Evolutionary conservation across 129 eudicot genomes (phyloP), one percentile per base, ranked within the genome.

Genomic region (Pseudognaphalium luteoalbum): DNA sequence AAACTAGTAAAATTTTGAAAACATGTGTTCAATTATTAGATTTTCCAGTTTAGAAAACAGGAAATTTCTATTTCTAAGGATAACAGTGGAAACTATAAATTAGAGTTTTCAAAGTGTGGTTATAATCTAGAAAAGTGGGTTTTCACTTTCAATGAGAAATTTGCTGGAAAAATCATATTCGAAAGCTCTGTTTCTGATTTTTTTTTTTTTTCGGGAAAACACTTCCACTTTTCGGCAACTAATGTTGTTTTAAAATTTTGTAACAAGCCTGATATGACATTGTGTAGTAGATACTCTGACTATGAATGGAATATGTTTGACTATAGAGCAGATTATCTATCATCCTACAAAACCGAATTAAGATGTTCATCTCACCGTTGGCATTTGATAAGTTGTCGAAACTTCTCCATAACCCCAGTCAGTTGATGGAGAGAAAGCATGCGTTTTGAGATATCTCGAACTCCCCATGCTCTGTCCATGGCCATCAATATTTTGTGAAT

Each of bases 351-450:
- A 25, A 5, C 19, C 1, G 47, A 59, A 19, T 39, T n/a, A 39
- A 68, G 67, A 73, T 74, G 7, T 35, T 41, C 52, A 52, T 44
- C 88, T 83, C 88, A 88, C 93, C 88, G 80, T 68, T 79, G 52
- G 73, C 44, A 78, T 66, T 30, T 70, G 80, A 81, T 28, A 72
- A 68, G 84, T 68, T 14, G 75, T 68, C 70, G 80, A 74, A 76
- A 52, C 81, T 50, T 85, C 82, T 67, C 56, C 76, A 66, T 77
- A 68, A 25, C 74, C 81, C 81, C 89, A 80, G 30, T 65, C 84
- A 3, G 12, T 30, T 9, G 87, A 61, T 10, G 84, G 84, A 42
- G 87, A 85, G 78, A 76, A 85, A 25, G 64, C 74, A 10, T 74
- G 82, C 19, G 80, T 81, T 70, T 81, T 64, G 59, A 81, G 75